A percentile compares a stretch with the other conserved stretches of the same genome.
Evolutionary conservation across 371 early-diverging fungal genomes (phyloP).

Genomic region (Mucor racemosus): DNA sequence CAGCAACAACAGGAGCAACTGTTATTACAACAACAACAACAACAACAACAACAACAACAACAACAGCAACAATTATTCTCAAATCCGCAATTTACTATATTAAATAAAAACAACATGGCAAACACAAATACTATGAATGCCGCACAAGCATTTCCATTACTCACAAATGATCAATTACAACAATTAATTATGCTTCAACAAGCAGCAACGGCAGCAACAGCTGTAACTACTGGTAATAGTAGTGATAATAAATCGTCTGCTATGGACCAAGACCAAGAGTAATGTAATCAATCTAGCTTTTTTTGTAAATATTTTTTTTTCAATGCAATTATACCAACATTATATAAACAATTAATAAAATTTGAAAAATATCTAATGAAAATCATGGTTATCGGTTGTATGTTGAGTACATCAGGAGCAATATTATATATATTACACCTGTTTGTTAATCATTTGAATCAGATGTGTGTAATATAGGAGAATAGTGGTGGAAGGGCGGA

Average conservation of each 20-base stretch:
- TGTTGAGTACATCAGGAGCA: too few species aligned
- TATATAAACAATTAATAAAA: not conserved
- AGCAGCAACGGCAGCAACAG: slow-evolving; percentile 6
- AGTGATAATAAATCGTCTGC: not conserved
- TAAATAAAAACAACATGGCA: not conserved
- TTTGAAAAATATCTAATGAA: too few species aligned
- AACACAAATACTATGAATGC: not conserved
- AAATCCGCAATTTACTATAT: not conserved
- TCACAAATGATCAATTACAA: slow-evolving; percentile 20
- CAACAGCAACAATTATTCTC: not conserved
- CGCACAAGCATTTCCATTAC: slow-evolving; percentile 13
- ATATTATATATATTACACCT: too few species aligned
- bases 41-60: slow-evolving; percentile 11
- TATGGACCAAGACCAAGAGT: slow-evolving; percentile 10
- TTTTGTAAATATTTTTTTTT: not conserved
- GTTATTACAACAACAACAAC: slow-evolving; percentile 4
- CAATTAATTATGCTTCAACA: slow-evolving; percentile 24
- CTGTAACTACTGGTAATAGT: not conserved
- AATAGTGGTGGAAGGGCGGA: not conserved
- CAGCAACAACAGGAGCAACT: slow-evolving; percentile 18
- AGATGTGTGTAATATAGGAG: not conserved
- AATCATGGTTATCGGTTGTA: too few species aligned
- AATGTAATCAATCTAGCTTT: not conserved
- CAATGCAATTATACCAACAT: not conserved
- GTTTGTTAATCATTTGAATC: too few species aligned